Evolutionary conservation across 495 filamentous ascomycete species (phyloP).

Genomic region (Penicillium manginii): DNA sequence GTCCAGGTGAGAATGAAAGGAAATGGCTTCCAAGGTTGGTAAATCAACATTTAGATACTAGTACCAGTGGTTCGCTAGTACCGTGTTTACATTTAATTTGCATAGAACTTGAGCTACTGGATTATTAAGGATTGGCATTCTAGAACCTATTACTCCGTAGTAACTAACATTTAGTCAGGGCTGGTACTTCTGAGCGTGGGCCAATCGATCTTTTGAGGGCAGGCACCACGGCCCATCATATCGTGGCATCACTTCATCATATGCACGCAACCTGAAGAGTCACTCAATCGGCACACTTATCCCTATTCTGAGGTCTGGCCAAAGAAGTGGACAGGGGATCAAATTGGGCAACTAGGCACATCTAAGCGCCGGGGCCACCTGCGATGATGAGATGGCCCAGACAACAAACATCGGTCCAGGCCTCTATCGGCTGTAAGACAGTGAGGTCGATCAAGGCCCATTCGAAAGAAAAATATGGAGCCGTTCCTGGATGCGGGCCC

Average conservation of each 20-base stretch:
- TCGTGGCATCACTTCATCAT: background rate
- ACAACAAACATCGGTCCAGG: slow-evolving; percentile 3
- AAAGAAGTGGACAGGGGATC: background rate
- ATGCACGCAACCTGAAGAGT: background rate
- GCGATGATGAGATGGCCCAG: background rate
- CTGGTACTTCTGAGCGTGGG: too few species aligned
- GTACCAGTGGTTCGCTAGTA: too few species aligned
- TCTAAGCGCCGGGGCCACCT: background rate
- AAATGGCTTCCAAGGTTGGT: too few species aligned
- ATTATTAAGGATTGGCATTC: too few species aligned
- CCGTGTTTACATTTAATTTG: too few species aligned
- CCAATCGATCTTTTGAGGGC: background rate
- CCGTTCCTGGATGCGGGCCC: slow-evolving; percentile 7
- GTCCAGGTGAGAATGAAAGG: too few species aligned
- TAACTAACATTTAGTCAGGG: too few species aligned
- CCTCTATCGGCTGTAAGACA: slow-evolving; percentile 3
- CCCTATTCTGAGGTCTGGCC: background rate
- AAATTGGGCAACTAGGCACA: background rate
- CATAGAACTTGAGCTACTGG: too few species aligned
- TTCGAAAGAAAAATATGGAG: slow-evolving; percentile 3
- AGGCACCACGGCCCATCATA: background rate
- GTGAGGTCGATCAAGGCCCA: slow-evolving; percentile 2
- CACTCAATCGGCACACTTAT: background rate
- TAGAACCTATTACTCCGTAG: too few species aligned
- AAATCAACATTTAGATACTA: too few species aligned